phyloP scores from a whole-genome alignment of 2,329 filamentous ascomycete genomes.

The Pseudopyricularia cyperi region DNA sequence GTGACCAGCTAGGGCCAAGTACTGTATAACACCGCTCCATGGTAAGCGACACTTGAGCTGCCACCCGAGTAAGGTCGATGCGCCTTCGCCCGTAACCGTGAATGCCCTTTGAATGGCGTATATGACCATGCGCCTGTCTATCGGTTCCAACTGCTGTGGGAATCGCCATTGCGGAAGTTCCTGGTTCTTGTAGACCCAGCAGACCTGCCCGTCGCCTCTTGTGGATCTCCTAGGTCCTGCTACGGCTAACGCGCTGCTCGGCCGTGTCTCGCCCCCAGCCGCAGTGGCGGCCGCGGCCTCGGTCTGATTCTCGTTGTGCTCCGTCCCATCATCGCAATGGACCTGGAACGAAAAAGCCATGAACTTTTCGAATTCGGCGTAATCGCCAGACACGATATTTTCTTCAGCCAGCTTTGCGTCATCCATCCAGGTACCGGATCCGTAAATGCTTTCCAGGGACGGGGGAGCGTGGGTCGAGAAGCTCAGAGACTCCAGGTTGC shows the following conservation, averaged over 20 bases:
- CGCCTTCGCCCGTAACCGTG: background rate
- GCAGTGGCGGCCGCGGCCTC: background rate
- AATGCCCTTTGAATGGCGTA: conserved; percentile 32
- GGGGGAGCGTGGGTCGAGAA: conserved; percentile 15
- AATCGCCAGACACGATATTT: conserved; percentile 29
- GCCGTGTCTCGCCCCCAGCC: background rate
- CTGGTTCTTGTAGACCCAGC: background rate
- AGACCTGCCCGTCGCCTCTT: background rate
- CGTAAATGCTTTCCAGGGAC: conserved; percentile 1
- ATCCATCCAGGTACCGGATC: conserved; percentile 5
- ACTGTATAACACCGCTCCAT: conserved; percentile 41
- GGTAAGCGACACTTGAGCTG: conserved; percentile 28
- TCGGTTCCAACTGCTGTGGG: conserved; percentile 29
- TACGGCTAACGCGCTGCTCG: background rate
- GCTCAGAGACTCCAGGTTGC: conserved; percentile 14
- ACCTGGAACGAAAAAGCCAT: conserved; percentile 5
- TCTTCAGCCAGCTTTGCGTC: conserved; percentile 35
- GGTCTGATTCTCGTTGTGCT: background rate
- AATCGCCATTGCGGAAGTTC: conserved; percentile 1
- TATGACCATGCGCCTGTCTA: conserved; percentile 53
- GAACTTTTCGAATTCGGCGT: conserved; percentile 32
- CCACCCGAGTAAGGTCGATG: conserved; percentile 1
- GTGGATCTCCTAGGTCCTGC: background rate
- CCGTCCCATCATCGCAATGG: background rate
- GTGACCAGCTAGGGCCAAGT: conserved; percentile 47